Percentiles rank a stretch among this genome's conserved stretches.
phyloP scores from a whole-genome alignment of 1,284 basidiomycete species.

The Fistulinella staudtii region DNA sequence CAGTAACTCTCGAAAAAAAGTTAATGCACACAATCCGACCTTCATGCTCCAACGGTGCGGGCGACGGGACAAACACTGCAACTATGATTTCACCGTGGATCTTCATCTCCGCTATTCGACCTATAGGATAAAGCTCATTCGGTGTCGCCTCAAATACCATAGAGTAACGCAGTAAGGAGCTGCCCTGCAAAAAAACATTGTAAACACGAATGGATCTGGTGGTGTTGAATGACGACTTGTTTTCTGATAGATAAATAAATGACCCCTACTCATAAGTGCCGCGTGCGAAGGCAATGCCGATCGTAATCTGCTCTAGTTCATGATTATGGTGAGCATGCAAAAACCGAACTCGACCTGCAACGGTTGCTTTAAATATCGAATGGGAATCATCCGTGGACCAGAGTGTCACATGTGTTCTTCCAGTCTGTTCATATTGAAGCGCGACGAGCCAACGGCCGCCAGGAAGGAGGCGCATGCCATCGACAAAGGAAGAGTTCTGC shows the following conservation, averaged over 20 bases:
- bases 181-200: constrained; percentile 8
- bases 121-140: constrained; percentile 12
- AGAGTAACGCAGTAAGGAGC: constrained; percentile 1
- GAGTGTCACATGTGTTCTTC: constrained; percentile 17
- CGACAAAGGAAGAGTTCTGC: constrained; percentile 18
- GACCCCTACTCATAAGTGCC: constrained; percentile 15
- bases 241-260: background rate
- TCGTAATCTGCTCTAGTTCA: constrained; percentile 11
- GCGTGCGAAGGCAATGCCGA: constrained; percentile 15
- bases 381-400: constrained; percentile 14
- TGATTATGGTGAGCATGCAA: constrained; percentile 17
- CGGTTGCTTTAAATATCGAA: constrained; percentile 9
- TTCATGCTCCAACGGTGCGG: constrained; percentile 4
- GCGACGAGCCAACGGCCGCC: constrained; percentile 24
- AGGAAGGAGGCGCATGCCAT: constrained; percentile 22
- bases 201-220: constrained; percentile 23
- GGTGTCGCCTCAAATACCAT: constrained; percentile 22
- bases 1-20: constrained; percentile 11
- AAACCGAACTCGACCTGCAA: constrained; percentile 19
- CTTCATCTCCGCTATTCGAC: constrained; percentile 18
- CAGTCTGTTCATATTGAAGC: constrained; percentile 14
- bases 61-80: constrained; percentile 5
- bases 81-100: constrained; percentile 19
- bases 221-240: background rate
- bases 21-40: constrained; percentile 22